Percentiles rank a stretch among this genome's conserved stretches.
These are phyloP conservation scores for Candida stauntonica DNA, from an alignment of 805 yeast species.

Conservation along the genomic window DNA sequence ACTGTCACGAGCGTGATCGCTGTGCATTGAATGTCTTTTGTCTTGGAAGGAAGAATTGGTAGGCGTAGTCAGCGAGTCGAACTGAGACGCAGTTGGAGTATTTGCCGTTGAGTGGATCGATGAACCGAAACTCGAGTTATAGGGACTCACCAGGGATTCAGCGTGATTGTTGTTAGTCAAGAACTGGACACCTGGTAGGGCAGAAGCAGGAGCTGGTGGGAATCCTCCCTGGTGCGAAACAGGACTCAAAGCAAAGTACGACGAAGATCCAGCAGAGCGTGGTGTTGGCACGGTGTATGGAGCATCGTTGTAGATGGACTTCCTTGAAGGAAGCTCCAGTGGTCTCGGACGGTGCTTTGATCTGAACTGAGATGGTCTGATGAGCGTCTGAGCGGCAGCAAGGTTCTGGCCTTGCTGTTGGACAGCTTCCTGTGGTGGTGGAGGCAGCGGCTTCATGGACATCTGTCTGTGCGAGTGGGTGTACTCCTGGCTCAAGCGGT, in stretches of 20 bases:
- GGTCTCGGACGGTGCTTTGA: slow-evolving; percentile 28
- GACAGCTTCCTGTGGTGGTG: slow-evolving; percentile 4
- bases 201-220: slow-evolving; percentile 8
- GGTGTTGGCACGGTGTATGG: slow-evolving; percentile 23
- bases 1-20: slow-evolving; percentile 4
- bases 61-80: slow-evolving; percentile 12
- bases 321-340: slow-evolving; percentile 14
- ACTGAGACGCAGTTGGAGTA: slow-evolving; percentile 14
- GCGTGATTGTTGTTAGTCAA: slow-evolving; percentile 4
- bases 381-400: slow-evolving; percentile 16
- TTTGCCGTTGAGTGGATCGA: slow-evolving; percentile 10
- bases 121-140: slow-evolving; percentile 15
- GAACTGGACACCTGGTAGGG: slow-evolving; percentile 20
- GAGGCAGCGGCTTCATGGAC: slow-evolving; percentile 4
- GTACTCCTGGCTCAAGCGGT: slow-evolving; percentile 3
- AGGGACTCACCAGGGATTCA: slow-evolving; percentile 19
- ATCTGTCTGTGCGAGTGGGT: background rate
- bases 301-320: slow-evolving; percentile 17
- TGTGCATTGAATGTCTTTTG: slow-evolving; percentile 9
- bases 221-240: slow-evolving; percentile 10
- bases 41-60: slow-evolving; percentile 11
- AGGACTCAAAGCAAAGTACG: slow-evolving; percentile 17
- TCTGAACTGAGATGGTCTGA: slow-evolving; percentile 24
- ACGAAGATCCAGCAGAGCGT: slow-evolving; percentile 17
- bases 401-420: slow-evolving; percentile 9